A percentile compares a stretch with the other conserved stretches of the same genome.
Evolutionary conservation across 495 filamentous ascomycete species (phyloP).

Genomic region (Penicillium cinerascens): DNA sequence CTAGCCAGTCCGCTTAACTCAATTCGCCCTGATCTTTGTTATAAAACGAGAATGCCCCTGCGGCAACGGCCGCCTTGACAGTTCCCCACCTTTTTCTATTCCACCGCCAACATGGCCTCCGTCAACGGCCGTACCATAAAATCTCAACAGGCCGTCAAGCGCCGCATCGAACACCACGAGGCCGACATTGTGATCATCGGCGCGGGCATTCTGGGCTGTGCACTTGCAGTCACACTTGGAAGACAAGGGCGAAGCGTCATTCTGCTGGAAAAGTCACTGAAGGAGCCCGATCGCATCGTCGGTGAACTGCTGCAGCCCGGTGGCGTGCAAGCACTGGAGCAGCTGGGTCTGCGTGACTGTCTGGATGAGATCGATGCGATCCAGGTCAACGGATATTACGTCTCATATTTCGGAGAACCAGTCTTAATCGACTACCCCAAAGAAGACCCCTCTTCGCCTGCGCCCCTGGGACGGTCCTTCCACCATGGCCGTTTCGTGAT

Average conservation of each 20-base stretch:
- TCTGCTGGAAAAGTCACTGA: conserved; percentile 83
- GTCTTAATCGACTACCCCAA: conserved; percentile 75
- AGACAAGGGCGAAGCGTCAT: conserved; percentile 89
- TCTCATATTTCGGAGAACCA: conserved; percentile 74
- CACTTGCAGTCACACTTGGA: conserved; percentile 78
- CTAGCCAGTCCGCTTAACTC: conserved; percentile 1
- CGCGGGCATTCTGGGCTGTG: conserved; percentile 85
- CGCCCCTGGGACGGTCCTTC: conserved; percentile 67
- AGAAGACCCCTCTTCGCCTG: conserved; percentile 24
- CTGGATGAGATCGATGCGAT: conserved; percentile 89
- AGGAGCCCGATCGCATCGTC: conserved; percentile 94
- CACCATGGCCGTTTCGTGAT: conserved; percentile 83
- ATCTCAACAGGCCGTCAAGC: conserved; percentile 31
- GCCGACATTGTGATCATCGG: conserved; percentile 86
- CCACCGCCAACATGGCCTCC: conserved; percentile 19
- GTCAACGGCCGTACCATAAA: conserved; percentile 28
- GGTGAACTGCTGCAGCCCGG: conserved; percentile 94
- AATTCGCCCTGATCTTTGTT: conserved; percentile 6
- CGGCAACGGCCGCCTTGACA: conserved; percentile 12
- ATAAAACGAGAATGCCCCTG: conserved; percentile 15
- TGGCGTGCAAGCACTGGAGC: conserved; percentile 74
- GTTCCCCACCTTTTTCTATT: background rate
- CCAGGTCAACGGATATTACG: conserved; percentile 76
- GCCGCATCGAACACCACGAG: conserved; percentile 51
- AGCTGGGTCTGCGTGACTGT: conserved; percentile 75